A percentile compares a stretch with the other conserved stretches of the same genome.
phyloP scores from a whole-genome alignment of 352 stramenopile genomes.

The Aphanomyces stellatus region DNA sequence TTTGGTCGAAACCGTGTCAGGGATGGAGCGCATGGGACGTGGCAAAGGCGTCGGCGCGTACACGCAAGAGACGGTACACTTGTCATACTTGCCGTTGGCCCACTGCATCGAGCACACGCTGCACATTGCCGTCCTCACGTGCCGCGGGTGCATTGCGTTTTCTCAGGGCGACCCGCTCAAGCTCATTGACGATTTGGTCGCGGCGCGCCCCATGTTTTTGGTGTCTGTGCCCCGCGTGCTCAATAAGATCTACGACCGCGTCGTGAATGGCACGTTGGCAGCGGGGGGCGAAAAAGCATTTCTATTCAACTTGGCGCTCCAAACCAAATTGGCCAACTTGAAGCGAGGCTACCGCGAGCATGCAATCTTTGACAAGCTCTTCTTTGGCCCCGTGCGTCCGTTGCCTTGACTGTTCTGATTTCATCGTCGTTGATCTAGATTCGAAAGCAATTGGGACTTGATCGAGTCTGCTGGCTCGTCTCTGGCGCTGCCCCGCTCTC shows the following conservation, averaged over 20 bases:
- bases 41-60: not conserved
- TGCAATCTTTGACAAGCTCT: constrained; percentile 89
- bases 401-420: too few species aligned
- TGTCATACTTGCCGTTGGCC: constrained; percentile 94
- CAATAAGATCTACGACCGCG: constrained; percentile 96
- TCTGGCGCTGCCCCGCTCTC: constrained; percentile 90
- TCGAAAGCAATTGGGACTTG: too few species aligned
- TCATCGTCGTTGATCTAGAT: too few species aligned
- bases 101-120: constrained; percentile 92
- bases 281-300: constrained; percentile 44
- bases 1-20: not conserved
- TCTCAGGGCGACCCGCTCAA: constrained; percentile 83
- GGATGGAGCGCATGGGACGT: constrained; percentile 14
- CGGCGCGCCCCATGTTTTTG: constrained; percentile 88
- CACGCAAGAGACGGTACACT: constrained; percentile 71
- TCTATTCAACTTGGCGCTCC: constrained; percentile 78
- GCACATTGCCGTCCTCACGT: constrained; percentile 43
- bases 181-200: constrained; percentile 89
- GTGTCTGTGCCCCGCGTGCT: constrained; percentile 89
- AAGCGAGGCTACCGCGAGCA: constrained; percentile 32
- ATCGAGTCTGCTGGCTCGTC: constrained; percentile 77
- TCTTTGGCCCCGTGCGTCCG: constrained; percentile 93
- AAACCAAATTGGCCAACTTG: constrained; percentile 35
- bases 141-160: constrained; percentile 86
- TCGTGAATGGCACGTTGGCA: constrained; percentile 52